Evolutionary conservation across 352 stramenopile genomes (phyloP).

Genomic region (Aphanomyces cochlioides): DNA sequence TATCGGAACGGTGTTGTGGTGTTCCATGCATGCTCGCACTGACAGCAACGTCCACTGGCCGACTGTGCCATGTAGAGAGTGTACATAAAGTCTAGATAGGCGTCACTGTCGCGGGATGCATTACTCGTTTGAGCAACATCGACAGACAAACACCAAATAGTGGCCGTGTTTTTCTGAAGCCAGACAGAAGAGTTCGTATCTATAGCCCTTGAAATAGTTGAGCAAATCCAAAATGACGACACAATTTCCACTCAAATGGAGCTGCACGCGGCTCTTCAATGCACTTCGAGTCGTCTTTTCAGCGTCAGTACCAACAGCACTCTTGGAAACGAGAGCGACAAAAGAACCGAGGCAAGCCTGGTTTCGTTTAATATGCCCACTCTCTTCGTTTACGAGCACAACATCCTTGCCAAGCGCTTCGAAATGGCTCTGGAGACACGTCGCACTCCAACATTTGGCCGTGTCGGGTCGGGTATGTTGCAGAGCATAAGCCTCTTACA

Average conservation of each 20-base stretch:
- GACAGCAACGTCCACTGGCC: slow-evolving; percentile 8
- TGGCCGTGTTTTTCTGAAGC: slow-evolving; percentile 86
- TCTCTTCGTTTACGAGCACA: slow-evolving; percentile 53
- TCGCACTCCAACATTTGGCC: slow-evolving; percentile 59
- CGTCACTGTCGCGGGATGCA: slow-evolving; percentile 19
- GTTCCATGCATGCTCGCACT: slow-evolving; percentile 13
- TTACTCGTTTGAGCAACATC: slow-evolving; percentile 58
- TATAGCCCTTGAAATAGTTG: slow-evolving; percentile 94
- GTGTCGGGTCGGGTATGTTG: slow-evolving; percentile 59
- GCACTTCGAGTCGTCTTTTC: slow-evolving; percentile 73
- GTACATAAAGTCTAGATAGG: too few species aligned
- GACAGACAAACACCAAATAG: slow-evolving; percentile 77
- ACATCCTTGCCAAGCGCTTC: slow-evolving; percentile 43
- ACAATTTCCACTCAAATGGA: slow-evolving; percentile 49
- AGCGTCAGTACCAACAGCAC: slow-evolving; percentile 39
- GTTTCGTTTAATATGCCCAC: slow-evolving; percentile 54
- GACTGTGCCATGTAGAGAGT: neutral
- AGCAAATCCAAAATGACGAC: slow-evolving; percentile 91
- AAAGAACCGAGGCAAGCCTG: slow-evolving; percentile 53
- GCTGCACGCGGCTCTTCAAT: slow-evolving; percentile 61
- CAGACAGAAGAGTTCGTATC: slow-evolving; percentile 94
- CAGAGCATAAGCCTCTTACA: slow-evolving; percentile 73
- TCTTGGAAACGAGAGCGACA: too few species aligned
- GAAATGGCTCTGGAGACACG: slow-evolving; percentile 48
- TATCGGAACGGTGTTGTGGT: slow-evolving; percentile 12